Conservation (phyloP, 352 stramenopile species). For the Detonula confervacea region DNA sequence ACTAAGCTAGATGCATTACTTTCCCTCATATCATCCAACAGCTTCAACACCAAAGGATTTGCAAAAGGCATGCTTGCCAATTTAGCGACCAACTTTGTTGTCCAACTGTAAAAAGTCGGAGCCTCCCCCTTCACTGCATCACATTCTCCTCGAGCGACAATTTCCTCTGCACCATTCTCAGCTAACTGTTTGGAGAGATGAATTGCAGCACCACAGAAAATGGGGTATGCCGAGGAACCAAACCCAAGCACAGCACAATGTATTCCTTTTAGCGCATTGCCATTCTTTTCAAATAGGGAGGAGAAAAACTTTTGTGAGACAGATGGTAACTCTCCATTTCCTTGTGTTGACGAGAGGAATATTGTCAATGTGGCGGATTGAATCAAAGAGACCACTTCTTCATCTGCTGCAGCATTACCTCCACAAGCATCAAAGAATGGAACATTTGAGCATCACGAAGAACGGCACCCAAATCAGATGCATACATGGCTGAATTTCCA, state of each 20-base stretch:
- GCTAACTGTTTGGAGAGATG: constrained; percentile 24
- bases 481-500: constrained; percentile 35
- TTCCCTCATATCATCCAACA: constrained; percentile 17
- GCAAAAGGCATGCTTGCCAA: constrained; percentile 15
- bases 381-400: constrained; percentile 18
- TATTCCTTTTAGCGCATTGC: constrained; percentile 17
- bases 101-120: constrained; percentile 30
- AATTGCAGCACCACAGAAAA: constrained; percentile 40
- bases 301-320: constrained; percentile 46
- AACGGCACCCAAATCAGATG: constrained; percentile 39
- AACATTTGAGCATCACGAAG: constrained; percentile 23
- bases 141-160: constrained; percentile 34
- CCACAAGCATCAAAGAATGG: constrained; percentile 49
- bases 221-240: constrained; percentile 33
- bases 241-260: constrained; percentile 44
- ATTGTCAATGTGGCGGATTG: constrained; percentile 21
- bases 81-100: constrained; percentile 17
- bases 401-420: constrained; percentile 25
- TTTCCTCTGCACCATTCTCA: constrained; percentile 17
- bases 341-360: constrained; percentile 47
- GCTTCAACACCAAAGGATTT: constrained; percentile 10
- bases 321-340: constrained; percentile 49
- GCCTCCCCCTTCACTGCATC: constrained; percentile 46
- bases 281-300: constrained; percentile 37
- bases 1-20: constrained; percentile 19